These are phyloP conservation scores for Trichoderma harzianum DNA, from an alignment of 2,329 filamentous ascomycete species.

Conservation along the genomic window DNA sequence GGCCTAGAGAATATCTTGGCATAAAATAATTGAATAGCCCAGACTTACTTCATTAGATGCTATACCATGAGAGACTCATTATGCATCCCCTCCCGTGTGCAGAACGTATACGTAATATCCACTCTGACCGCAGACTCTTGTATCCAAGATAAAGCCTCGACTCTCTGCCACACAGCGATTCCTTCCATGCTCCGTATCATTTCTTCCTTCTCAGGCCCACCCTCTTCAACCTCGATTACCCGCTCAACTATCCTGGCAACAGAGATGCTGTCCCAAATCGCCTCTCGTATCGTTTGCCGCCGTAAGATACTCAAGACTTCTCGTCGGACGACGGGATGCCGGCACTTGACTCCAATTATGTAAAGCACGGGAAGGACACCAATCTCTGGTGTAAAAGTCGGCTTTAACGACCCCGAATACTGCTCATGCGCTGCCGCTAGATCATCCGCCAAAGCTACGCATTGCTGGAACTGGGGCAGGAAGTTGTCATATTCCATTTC, in stretches of 20 bases:
- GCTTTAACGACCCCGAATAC: neutral
- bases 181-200: neutral
- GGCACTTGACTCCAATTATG: slow-evolving; percentile 1
- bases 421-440: neutral
- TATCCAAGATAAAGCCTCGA: neutral
- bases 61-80: neutral
- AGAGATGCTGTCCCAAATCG: neutral
- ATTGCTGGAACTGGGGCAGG: neutral
- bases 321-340: neutral
- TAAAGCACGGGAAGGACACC: neutral
- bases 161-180: neutral
- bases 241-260: neutral
- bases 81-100: neutral
- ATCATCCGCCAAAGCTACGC: neutral
- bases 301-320: neutral
- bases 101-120: neutral
- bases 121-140: neutral
- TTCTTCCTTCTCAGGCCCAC: neutral
- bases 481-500: slow-evolving; percentile 2
- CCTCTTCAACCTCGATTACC: neutral
- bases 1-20: neutral
- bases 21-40: neutral
- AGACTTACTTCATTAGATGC: neutral
- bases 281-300: neutral
- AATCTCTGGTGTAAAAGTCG: slow-evolving; percentile 2